Evolutionary conservation across 257 asterid genomes (phyloP).

Genomic region (Nyctanthes arbortristis): DNA sequence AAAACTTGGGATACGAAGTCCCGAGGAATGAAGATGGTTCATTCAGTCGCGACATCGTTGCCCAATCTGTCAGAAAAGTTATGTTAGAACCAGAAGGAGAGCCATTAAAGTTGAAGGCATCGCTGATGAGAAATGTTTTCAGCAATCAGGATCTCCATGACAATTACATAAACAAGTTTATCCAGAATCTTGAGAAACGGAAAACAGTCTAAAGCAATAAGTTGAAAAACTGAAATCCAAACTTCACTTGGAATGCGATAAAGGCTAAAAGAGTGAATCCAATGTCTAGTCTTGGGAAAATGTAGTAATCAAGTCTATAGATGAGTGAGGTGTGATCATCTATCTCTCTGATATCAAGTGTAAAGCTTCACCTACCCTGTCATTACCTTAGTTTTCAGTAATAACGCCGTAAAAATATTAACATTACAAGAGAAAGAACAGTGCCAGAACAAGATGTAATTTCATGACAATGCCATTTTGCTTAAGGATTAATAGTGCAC

Average conservation of each 20-base stretch:
- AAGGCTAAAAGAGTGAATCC: not conserved
- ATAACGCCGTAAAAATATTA: not conserved
- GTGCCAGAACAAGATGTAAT: not conserved
- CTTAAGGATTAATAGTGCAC: too few relatives aligned
- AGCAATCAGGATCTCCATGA: conserved; percentile 32
- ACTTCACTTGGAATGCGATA: not conserved
- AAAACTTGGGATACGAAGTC: conserved; percentile 43
- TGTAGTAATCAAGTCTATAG: too few relatives aligned
- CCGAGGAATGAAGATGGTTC: conserved; percentile 48
- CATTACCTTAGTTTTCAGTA: not conserved
- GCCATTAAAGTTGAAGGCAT: conserved; percentile 31
- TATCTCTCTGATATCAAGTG: too few relatives aligned
- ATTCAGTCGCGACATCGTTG: conserved; percentile 36
- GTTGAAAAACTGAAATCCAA: not conserved
- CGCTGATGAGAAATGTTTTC: conserved; percentile 31
- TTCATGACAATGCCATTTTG: not conserved
- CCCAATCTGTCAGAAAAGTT: conserved; percentile 37
- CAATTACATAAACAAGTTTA: conserved; percentile 38
- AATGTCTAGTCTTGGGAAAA: not conserved
- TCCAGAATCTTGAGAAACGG: conserved; percentile 26
- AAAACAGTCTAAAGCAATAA: conserved; percentile 4
- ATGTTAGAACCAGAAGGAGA: conserved; percentile 34
- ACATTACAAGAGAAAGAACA: not conserved
- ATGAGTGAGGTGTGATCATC: too few relatives aligned
- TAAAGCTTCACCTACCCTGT: too few relatives aligned